Evolutionary conservation across 306 rosid genomes (phyloP).

Genomic region (Quercus suber): DNA sequence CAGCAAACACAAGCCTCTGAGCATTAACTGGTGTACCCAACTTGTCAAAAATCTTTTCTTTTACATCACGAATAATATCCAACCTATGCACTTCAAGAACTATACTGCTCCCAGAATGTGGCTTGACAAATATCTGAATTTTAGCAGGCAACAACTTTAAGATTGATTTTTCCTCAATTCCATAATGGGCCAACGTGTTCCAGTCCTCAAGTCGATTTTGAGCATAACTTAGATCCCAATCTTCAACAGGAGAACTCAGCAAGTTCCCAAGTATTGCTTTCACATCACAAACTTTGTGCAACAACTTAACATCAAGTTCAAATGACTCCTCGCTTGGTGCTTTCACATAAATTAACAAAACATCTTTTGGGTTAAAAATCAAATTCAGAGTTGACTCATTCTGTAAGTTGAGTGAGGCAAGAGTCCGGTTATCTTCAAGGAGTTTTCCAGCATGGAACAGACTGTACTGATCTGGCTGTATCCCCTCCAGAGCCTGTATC

Average conservation of each 20-base stretch:
- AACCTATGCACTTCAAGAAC: too few species aligned
- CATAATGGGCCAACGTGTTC: neutral
- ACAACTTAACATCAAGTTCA: slow-evolving; percentile 4
- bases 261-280: slow-evolving; percentile 13
- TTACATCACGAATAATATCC: slow-evolving; percentile 1
- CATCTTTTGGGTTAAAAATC: slow-evolving; percentile 6
- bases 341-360: slow-evolving; percentile 4
- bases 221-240: neutral
- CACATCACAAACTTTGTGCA: slow-evolving; percentile 5
- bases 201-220: slow-evolving; percentile 14
- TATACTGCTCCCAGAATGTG: too few species aligned
- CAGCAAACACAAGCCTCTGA: slow-evolving; percentile 10
- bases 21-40: neutral
- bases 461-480: neutral
- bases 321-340: neutral
- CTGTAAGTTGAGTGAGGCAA: neutral
- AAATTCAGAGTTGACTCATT: slow-evolving; percentile 14
- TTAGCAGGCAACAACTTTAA: slow-evolving; percentile 1
- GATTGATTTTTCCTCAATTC: neutral
- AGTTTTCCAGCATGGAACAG: slow-evolving; percentile 8
- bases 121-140: slow-evolving; percentile 14
- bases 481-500: slow-evolving; percentile 1
- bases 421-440: slow-evolving; percentile 12
- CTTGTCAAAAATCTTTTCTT: slow-evolving; percentile 2
- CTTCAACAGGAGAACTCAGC: neutral